These are phyloP conservation scores for Aspergillus novofumigatus DNA, from an alignment of 2,329 filamentous ascomycete species.

Conservation along the genomic window DNA sequence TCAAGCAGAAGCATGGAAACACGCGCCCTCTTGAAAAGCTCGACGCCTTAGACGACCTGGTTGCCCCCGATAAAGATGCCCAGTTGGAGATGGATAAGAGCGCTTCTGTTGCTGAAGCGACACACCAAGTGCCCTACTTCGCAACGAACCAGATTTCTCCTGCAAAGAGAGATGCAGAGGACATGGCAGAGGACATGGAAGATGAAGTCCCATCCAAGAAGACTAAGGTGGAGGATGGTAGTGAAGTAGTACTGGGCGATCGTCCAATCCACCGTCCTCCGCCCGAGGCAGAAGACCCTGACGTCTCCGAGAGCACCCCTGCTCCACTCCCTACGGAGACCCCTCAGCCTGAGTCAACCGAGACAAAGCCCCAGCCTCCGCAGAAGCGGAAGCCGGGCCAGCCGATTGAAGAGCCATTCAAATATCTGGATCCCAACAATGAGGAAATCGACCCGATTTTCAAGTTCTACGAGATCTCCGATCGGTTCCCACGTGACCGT, in stretches of 20 bases:
- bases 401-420: slow-evolving; percentile 85
- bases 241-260: slow-evolving; percentile 36
- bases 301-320: slow-evolving; percentile 13
- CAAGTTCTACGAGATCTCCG: slow-evolving; percentile 77
- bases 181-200: slow-evolving; percentile 29
- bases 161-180: slow-evolving; percentile 32
- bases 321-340: slow-evolving; percentile 13
- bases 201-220: slow-evolving; percentile 41
- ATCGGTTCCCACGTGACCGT: slow-evolving; percentile 80
- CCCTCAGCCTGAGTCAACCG: slow-evolving; percentile 8
- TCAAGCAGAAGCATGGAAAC: slow-evolving; percentile 26
- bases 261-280: slow-evolving; percentile 33
- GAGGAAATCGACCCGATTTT: slow-evolving; percentile 73
- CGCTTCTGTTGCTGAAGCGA: slow-evolving; percentile 31
- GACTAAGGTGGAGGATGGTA: slow-evolving; percentile 39
- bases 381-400: slow-evolving; percentile 40
- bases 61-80: slow-evolving; percentile 24
- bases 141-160: slow-evolving; percentile 22
- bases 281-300: slow-evolving; percentile 22
- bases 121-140: slow-evolving; percentile 31
- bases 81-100: slow-evolving; percentile 31
- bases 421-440: slow-evolving; percentile 74
- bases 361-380: slow-evolving; percentile 14
- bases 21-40: slow-evolving; percentile 34
- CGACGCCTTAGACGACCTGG: slow-evolving; percentile 38